Evolutionary conservation across 2,329 filamentous ascomycete species (phyloP), one percentile per base, ranked within the genome.

Genomic region (Pseudogymnoascus sp.): DNA sequence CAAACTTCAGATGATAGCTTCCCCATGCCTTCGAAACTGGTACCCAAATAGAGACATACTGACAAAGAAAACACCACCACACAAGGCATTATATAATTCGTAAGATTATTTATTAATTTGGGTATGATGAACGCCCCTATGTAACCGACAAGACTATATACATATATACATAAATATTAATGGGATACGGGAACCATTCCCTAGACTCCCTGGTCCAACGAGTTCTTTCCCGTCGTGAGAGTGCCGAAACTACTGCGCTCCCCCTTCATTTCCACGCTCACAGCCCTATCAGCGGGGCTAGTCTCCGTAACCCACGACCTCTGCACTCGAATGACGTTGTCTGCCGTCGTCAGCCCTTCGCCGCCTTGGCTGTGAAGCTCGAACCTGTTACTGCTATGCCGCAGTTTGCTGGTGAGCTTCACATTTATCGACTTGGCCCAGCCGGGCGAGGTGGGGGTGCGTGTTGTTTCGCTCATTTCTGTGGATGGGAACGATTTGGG

Each of bases 401-500:
- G 51, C 14, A 57, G 6, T 34, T 34, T 57, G 51, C 28, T 57
- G 16, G 51, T 11, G 4, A 57, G 51, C 51, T 57, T 57, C 25
- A 34, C 51, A 2, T 57, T 57, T 21, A 57, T 57, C 51, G 51
- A 57, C 10, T 57, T 57, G 4, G 51, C 51, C 51, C 51, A 57
- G 11, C 51, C 51, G 28, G 51, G 10, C 2, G 51, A 19, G 6
- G 48, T 57, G 16, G 51, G 28, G 28, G 60, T 61, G 34, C 36
- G 60, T 11, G 34, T 31, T 19, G 60, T 4, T 6, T 45, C 36
- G 34, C 36, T 39, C 14, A 61, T 34, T 19, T 37, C 39, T 1
- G 61, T 57, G 28, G 23, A 8, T n/a, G 28, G 21, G 54, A 69
- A 69, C 19, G 67, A 25, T 2, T 43, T 57, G 23, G 67, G 65